Conservation (phyloP, 805 yeast genomes). For the Vanderwaltozyma verrucispora region DNA sequence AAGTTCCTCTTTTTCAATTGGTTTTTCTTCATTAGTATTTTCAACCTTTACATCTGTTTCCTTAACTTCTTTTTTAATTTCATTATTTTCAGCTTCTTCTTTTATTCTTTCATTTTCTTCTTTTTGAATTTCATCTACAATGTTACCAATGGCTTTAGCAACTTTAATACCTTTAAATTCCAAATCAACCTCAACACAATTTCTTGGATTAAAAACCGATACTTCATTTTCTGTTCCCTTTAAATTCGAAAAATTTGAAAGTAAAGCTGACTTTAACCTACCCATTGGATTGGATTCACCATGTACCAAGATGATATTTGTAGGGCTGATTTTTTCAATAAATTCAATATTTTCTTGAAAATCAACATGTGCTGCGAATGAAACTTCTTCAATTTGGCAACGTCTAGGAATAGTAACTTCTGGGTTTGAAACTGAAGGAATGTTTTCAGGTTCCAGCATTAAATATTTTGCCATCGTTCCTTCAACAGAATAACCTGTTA, state of each 20-base stretch:
- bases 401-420: conserved; percentile 82
- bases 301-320: conserved; percentile 81
- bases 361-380: conserved; percentile 99
- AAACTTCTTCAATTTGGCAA: conserved; percentile 79
- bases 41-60: conserved; percentile 1
- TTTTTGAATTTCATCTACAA: conserved; percentile 38
- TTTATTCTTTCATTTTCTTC: conserved; percentile 20
- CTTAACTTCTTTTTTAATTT: conserved; percentile 2
- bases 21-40: neutral
- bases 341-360: conserved; percentile 87
- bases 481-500: conserved; percentile 97
- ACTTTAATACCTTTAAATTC: conserved; percentile 75
- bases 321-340: conserved; percentile 79
- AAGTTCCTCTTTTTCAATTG: neutral
- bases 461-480: conserved; percentile 95
- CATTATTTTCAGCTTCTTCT: conserved; percentile 1
- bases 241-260: conserved; percentile 72
- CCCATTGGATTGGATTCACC: conserved; percentile 99
- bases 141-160: conserved; percentile 62
- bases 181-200: conserved; percentile 69
- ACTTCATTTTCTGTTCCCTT: conserved; percentile 86
- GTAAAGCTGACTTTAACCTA: conserved; percentile 80
- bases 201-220: conserved; percentile 83
- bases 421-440: conserved; percentile 73
- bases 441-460: conserved; percentile 81